Percentiles rank a stretch among this genome's conserved stretches.
phyloP scores from a whole-genome alignment of 179 eudicot species.

The Vitellaria paradoxa region DNA sequence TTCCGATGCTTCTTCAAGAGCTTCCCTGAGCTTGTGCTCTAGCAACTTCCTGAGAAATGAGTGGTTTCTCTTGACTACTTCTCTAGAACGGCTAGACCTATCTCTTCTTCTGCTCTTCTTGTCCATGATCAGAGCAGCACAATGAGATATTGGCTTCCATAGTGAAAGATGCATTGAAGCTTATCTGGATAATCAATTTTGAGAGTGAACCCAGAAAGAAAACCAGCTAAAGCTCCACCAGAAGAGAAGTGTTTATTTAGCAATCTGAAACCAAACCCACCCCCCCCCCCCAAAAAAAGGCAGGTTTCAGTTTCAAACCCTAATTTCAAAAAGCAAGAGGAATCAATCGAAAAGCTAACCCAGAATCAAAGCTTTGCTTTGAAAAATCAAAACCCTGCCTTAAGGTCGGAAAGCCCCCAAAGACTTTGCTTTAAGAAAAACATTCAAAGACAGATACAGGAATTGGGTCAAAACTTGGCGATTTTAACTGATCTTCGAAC shows the following conservation, averaged over 20 bases:
- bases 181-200: constrained; percentile 15
- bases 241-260: constrained; percentile 8
- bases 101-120: constrained; percentile 64
- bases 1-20: constrained; percentile 92
- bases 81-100: constrained; percentile 42
- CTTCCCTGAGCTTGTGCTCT: constrained; percentile 71
- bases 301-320: constrained; percentile 17
- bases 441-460: constrained; percentile 2
- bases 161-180: constrained; percentile 89
- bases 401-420: constrained; percentile 22
- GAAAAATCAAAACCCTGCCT: constrained; percentile 25
- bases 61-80: constrained; percentile 48
- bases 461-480: not conserved
- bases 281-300: too few species aligned
- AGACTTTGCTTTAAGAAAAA: constrained; percentile 11
- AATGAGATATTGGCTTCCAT: constrained; percentile 90
- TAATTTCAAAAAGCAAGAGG: constrained; percentile 11
- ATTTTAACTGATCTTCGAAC: not conserved
- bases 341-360: constrained; percentile 14
- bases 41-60: constrained; percentile 56
- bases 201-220: constrained; percentile 9
- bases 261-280: constrained; percentile 13
- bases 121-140: constrained; percentile 61
- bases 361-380: constrained; percentile 23
- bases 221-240: constrained; percentile 10